Conservation (phyloP, 305 asterid species). For the Solanum aculeatissimum region DNA sequence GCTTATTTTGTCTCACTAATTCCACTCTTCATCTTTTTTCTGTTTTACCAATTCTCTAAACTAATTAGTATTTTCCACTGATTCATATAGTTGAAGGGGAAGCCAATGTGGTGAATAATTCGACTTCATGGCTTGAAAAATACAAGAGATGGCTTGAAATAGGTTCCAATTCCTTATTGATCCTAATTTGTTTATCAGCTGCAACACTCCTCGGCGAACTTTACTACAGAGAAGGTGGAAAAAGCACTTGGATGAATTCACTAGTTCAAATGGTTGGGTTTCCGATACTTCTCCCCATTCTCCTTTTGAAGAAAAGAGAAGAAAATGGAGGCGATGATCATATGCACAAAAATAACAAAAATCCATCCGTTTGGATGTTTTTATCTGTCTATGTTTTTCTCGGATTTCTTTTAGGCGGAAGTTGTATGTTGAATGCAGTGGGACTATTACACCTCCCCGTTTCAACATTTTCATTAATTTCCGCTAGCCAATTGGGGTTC, state of each 20-base stretch:
- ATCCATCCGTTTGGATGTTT: not conserved
- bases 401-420: constrained; percentile 14
- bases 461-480: constrained; percentile 25
- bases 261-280: constrained; percentile 4
- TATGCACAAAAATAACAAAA: not conserved
- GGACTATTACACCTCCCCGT: constrained; percentile 26
- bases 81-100: not conserved
- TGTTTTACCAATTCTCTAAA: not conserved
- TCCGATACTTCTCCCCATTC: constrained; percentile 3
- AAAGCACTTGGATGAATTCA: constrained; percentile 15
- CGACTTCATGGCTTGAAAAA: not conserved
- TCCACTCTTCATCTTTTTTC: not conserved
- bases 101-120: not conserved
- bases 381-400: constrained; percentile 1
- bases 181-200: constrained; percentile 1
- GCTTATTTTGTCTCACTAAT: not conserved
- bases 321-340: not conserved
- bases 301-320: not conserved
- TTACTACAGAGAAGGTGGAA: constrained; percentile 15
- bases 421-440: constrained; percentile 11
- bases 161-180: not conserved
- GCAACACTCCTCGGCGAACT: constrained; percentile 8
- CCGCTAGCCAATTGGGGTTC: constrained; percentile 30
- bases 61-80: not conserved
- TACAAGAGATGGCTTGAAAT: constrained; percentile 8